Percentiles rank a stretch among this genome's conserved stretches.
These are phyloP conservation scores for Diutina neorugosa DNA, from an alignment of 1,139 yeast species.

Conservation along the genomic window DNA sequence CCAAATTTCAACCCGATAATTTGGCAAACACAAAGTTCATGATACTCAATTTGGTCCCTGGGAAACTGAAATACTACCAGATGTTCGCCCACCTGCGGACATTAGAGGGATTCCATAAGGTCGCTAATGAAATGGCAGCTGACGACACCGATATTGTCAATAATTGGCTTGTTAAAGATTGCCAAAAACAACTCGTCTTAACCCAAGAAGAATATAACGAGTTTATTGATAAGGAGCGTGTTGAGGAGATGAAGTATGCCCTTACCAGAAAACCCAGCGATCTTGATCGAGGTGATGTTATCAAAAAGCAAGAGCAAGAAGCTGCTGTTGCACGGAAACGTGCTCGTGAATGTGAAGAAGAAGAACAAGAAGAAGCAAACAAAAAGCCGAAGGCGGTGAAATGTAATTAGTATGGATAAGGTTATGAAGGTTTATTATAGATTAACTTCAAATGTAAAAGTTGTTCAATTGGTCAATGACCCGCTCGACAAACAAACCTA, in stretches of 20 bases:
- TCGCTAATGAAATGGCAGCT: slow-evolving; percentile 9
- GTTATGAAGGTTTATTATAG: neutral
- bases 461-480: neutral
- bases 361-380: neutral
- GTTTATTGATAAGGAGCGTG: neutral
- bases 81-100: slow-evolving; percentile 44
- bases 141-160: slow-evolving; percentile 13
- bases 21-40: slow-evolving; percentile 68
- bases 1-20: slow-evolving; percentile 38
- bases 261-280: neutral
- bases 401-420: neutral
- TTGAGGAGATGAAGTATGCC: neutral
- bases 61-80: slow-evolving; percentile 54
- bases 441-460: neutral
- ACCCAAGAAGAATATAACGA: neutral
- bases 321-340: neutral
- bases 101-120: slow-evolving; percentile 30
- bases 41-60: slow-evolving; percentile 68
- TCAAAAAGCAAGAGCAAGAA: neutral
- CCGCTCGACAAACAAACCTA: neutral
- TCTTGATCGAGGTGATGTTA: neutral
- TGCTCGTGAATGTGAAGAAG: neutral
- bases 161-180: neutral
- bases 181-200: neutral
- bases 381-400: neutral